Percentiles rank a stretch among this genome's conserved stretches.
Evolutionary conservation across 371 early-diverging fungal genomes (phyloP).

Genomic region (Apophysomyces elegans): DNA sequence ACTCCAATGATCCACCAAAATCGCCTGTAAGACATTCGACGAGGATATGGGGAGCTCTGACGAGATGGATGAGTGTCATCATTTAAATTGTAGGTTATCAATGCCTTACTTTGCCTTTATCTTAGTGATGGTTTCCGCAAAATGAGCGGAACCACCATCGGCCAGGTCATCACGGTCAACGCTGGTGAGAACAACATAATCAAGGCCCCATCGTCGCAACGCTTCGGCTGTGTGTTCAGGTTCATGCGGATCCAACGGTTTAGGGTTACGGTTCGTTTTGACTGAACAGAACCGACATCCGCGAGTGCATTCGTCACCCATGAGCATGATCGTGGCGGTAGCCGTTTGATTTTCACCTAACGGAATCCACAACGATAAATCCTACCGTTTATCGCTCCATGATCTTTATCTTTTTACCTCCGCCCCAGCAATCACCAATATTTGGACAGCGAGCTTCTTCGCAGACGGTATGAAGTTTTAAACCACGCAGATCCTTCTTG

Average conservation of each 20-base stretch:
- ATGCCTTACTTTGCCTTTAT: conserved; percentile 79
- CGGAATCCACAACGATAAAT: not conserved
- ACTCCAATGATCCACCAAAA: conserved; percentile 82
- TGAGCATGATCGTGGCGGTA: conserved; percentile 98
- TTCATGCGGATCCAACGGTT: conserved; percentile 89
- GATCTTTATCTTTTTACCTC: conserved; percentile 40
- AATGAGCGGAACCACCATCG: conserved; percentile 95
- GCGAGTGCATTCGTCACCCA: conserved; percentile 98
- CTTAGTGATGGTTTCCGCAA: conserved; percentile 88
- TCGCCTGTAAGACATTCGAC: conserved; percentile 98
- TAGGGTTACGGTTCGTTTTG: conserved; percentile 91
- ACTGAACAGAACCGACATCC: conserved; percentile 99
- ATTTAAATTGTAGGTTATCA: not conserved
- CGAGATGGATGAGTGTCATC: not conserved
- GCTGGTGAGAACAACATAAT: conserved; percentile 96
- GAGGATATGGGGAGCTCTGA: conserved; percentile 87
- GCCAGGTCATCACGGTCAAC: conserved; percentile 96
- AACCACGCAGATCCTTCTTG: conserved; percentile 88
- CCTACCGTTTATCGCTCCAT: not conserved
- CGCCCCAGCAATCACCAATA: conserved; percentile 98
- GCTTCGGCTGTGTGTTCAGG: conserved; percentile 96
- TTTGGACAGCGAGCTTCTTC: conserved; percentile 98
- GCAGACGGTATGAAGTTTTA: conserved; percentile 93
- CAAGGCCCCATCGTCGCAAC: conserved; percentile 94
- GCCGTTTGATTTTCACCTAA: conserved; percentile 90